Conservation (phyloP, 1,284 basidiomycete genomes). For the Papiliotrema terrestris region DNA sequence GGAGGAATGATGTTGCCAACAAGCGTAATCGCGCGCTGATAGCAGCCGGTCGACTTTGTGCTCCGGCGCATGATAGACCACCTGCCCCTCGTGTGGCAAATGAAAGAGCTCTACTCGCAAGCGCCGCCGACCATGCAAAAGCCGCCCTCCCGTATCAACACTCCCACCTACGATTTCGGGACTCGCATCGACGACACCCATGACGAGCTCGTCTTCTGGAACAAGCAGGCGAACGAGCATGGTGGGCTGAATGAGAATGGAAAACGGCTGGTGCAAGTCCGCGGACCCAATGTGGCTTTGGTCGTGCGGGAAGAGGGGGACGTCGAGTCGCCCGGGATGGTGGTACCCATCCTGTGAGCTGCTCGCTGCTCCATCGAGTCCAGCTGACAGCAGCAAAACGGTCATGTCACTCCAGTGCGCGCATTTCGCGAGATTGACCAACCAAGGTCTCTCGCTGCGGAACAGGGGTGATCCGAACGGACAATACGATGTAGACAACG, state of each 20-base stretch:
- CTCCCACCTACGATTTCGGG: neutral
- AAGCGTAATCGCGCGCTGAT: neutral
- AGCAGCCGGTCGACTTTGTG: neutral
- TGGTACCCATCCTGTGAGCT: neutral
- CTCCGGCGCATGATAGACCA: neutral
- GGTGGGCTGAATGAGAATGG: conserved; percentile 1
- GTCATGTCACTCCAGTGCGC: neutral
- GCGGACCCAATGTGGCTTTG: neutral
- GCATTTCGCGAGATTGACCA: neutral
- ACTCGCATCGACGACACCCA: conserved; percentile 1
- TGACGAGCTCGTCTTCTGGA: neutral
- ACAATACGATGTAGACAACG: neutral
- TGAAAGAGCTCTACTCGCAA: neutral
- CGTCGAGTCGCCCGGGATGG: neutral
- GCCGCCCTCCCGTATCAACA: neutral
- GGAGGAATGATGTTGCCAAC: too few relatives aligned
- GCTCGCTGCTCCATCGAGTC: neutral
- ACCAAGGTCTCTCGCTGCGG: neutral
- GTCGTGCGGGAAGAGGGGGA: neutral
- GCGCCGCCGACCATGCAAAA: neutral
- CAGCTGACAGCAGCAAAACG: neutral
- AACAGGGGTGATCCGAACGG: neutral
- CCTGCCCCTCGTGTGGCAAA: neutral
- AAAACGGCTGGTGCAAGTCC: neutral
- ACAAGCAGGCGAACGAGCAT: neutral